Conservation (phyloP, 2,329 filamentous ascomycete genomes). For the Tolypocladium amazonense region DNA sequence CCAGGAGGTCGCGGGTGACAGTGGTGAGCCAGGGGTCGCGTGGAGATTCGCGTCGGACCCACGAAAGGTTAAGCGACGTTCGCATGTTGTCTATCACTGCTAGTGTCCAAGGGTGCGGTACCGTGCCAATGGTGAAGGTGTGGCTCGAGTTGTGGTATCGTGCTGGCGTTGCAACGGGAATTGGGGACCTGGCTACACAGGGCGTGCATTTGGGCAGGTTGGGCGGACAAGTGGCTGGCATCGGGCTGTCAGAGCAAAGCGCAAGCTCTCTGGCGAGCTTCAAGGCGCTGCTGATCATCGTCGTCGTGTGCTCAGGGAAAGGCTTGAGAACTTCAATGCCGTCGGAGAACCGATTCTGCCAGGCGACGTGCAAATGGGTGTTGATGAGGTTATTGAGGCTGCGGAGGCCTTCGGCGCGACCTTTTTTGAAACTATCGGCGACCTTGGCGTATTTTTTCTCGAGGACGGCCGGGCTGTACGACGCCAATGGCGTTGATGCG, state of each 20-base stretch:
- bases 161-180: slow-evolving; percentile 56
- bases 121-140: slow-evolving; percentile 72
- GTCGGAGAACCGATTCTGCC: slow-evolving; percentile 66
- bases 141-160: slow-evolving; percentile 61
- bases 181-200: slow-evolving; percentile 51
- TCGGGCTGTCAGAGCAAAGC: slow-evolving; percentile 62
- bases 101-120: slow-evolving; percentile 87
- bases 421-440: slow-evolving; percentile 46
- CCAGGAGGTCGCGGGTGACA: slow-evolving; percentile 60
- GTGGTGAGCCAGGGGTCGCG: slow-evolving; percentile 72
- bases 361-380: slow-evolving; percentile 73
- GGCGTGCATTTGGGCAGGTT: slow-evolving; percentile 65
- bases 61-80: slow-evolving; percentile 48
- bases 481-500: slow-evolving; percentile 58
- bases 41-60: slow-evolving; percentile 55
- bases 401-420: slow-evolving; percentile 49
- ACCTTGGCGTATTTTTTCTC: slow-evolving; percentile 57
- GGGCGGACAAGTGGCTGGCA: slow-evolving; percentile 73
- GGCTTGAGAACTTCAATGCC: slow-evolving; percentile 80
- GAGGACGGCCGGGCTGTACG: slow-evolving; percentile 59
- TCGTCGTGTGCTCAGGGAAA: slow-evolving; percentile 61
- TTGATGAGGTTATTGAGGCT: slow-evolving; percentile 68
- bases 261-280: slow-evolving; percentile 66
- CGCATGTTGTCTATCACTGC: slow-evolving; percentile 55
- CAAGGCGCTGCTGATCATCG: slow-evolving; percentile 58